Percentiles rank a stretch among this genome's conserved stretches.
These are phyloP conservation scores for Bjerkandera adusta DNA, from an alignment of 1,284 basidiomycete genomes.

Conservation along the genomic window DNA sequence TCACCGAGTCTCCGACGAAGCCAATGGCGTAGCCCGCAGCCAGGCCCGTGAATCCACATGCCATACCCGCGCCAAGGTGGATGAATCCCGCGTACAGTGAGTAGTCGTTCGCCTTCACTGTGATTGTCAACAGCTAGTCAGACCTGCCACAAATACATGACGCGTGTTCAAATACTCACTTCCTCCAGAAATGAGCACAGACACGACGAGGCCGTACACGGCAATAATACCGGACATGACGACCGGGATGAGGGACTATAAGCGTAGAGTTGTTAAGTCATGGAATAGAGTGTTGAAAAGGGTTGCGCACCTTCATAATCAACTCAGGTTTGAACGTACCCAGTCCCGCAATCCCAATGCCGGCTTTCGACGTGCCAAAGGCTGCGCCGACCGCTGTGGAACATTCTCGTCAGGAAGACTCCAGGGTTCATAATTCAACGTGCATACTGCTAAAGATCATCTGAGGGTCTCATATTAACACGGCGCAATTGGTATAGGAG, in stretches of 20 bases:
- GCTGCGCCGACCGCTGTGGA: slow-evolving; percentile 87
- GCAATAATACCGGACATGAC: slow-evolving; percentile 83
- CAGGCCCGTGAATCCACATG: slow-evolving; percentile 90
- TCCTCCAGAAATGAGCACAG: slow-evolving; percentile 64
- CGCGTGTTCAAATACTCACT: slow-evolving; percentile 47
- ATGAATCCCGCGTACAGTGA: slow-evolving; percentile 88
- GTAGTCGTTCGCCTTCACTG: slow-evolving; percentile 68
- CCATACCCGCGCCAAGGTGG: slow-evolving; percentile 91
- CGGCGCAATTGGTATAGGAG: background rate
- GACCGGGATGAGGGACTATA: slow-evolving; percentile 87
- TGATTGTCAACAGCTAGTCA: slow-evolving; percentile 4
- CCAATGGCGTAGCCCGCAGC: slow-evolving; percentile 99
- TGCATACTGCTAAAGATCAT: slow-evolving; percentile 85
- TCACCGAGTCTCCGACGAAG: slow-evolving; percentile 89
- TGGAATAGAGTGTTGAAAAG: background rate
- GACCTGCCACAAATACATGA: too few species aligned
- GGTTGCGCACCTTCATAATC: slow-evolving; percentile 88
- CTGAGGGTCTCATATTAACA: slow-evolving; percentile 37
- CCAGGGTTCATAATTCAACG: slow-evolving; percentile 5
- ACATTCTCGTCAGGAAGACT: slow-evolving; percentile 3
- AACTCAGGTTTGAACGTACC: slow-evolving; percentile 94
- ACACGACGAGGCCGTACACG: slow-evolving; percentile 67
- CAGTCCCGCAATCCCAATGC: slow-evolving; percentile 96
- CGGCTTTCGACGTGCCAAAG: slow-evolving; percentile 95
- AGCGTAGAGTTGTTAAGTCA: background rate